phyloP scores from a whole-genome alignment of 75 land plant genomes.

The Selaginella tamariscina region DNA sequence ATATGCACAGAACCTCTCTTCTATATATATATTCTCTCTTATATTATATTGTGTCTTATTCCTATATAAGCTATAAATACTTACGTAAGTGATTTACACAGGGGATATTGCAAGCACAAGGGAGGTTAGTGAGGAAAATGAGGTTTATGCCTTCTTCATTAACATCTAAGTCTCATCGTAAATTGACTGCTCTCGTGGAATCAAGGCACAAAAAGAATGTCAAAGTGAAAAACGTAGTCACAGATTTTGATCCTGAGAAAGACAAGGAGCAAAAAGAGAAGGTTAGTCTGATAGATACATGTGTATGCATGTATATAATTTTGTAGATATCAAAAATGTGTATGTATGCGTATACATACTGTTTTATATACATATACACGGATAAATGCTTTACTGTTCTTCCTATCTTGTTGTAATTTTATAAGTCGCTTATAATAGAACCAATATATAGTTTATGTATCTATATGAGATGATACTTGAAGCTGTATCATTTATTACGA shows the following conservation, averaged over 20 bases:
- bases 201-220: slow-evolving; percentile 86
- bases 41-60: too few species aligned
- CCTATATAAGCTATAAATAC: too few species aligned
- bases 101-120: slow-evolving; percentile 95
- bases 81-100: slow-evolving; percentile 21
- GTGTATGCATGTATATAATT: too few species aligned
- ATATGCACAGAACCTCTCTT: too few species aligned
- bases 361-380: too few species aligned
- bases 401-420: background rate
- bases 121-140: slow-evolving; percentile 73
- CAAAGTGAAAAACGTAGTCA: slow-evolving; percentile 88
- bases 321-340: too few species aligned
- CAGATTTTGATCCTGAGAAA: slow-evolving; percentile 88
- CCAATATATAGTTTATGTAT: too few species aligned
- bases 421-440: background rate
- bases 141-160: slow-evolving; percentile 98
- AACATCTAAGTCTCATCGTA: slow-evolving; percentile 83
- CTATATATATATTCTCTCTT: background rate
- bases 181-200: slow-evolving; percentile 94
- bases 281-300: too few species aligned
- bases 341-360: too few species aligned
- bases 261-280: slow-evolving; percentile 91
- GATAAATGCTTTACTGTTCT: too few species aligned
- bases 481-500: too few species aligned
- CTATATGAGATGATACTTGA: too few species aligned